These are phyloP conservation scores for Trametes villosa DNA, from an alignment of 768 basidiomycete species.

Conservation along the genomic window DNA sequence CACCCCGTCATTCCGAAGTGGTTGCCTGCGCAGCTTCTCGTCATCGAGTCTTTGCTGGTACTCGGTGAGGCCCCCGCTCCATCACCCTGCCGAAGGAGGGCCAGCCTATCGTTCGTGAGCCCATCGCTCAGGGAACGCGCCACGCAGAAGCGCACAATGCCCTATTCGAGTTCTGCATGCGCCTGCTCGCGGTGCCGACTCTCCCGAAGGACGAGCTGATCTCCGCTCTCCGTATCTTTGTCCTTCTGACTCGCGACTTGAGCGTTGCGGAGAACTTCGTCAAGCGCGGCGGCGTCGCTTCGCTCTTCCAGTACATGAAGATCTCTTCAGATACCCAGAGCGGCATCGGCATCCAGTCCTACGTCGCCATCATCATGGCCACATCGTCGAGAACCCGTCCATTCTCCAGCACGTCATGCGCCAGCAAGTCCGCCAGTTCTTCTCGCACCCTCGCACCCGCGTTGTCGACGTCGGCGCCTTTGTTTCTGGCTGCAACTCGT, in stretches of 20 bases:
- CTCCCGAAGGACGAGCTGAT: slow-evolving; percentile 83
- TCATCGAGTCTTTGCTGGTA: slow-evolving; percentile 82
- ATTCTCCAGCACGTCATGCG: slow-evolving; percentile 75
- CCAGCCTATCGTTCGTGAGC: slow-evolving; percentile 58
- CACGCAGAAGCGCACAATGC: slow-evolving; percentile 63
- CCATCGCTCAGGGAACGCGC: slow-evolving; percentile 60
- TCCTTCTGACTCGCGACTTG: slow-evolving; percentile 80
- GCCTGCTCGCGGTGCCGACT: slow-evolving; percentile 64
- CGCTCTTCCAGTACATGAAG: slow-evolving; percentile 71
- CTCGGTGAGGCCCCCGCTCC: slow-evolving; percentile 72
- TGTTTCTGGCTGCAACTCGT: slow-evolving; percentile 74
- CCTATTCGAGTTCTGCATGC: slow-evolving; percentile 77
- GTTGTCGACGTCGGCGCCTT: slow-evolving; percentile 72
- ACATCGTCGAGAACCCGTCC: slow-evolving; percentile 79
- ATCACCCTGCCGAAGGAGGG: slow-evolving; percentile 73
- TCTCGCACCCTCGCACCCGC: slow-evolving; percentile 71
- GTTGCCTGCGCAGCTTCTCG: slow-evolving; percentile 85
- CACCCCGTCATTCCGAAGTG: slow-evolving; percentile 74
- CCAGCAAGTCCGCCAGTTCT: slow-evolving; percentile 81
- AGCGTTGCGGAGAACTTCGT: slow-evolving; percentile 68
- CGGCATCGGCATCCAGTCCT: slow-evolving; percentile 70
- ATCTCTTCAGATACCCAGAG: slow-evolving; percentile 53
- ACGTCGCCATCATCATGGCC: slow-evolving; percentile 88
- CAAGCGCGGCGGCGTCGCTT: slow-evolving; percentile 60
- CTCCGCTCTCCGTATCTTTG: slow-evolving; percentile 80